Evolutionary conservation across 345 rosid species (phyloP).

Genomic region (Salix brachista): DNA sequence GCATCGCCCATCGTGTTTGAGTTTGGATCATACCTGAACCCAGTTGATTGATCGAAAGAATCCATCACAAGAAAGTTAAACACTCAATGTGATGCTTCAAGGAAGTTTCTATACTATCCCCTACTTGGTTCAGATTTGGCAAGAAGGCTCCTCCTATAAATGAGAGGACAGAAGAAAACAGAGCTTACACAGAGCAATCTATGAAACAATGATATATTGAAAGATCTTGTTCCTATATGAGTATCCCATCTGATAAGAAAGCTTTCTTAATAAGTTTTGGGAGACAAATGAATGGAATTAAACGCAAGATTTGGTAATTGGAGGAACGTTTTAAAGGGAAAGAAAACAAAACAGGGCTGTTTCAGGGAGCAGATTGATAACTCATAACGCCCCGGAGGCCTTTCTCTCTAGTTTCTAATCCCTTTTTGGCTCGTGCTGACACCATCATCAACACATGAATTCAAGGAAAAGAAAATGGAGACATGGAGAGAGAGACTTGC

Average conservation of each 20-base stretch:
- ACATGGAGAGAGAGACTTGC: conserved; percentile 15
- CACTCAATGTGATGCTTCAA: neutral
- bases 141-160: neutral
- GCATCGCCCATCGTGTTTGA: conserved; percentile 24
- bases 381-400: conserved; percentile 10
- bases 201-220: neutral
- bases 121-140: neutral
- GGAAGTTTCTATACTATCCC: neutral
- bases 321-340: neutral
- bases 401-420: neutral
- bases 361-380: conserved; percentile 6
- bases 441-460: conserved; percentile 41
- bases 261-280: neutral
- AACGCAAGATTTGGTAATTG: neutral
- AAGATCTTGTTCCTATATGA: neutral
- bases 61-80: conserved; percentile 31
- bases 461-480: conserved; percentile 24
- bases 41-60: conserved; percentile 45
- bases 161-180: conserved; percentile 1
- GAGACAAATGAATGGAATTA: neutral
- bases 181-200: neutral
- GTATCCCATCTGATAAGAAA: neutral
- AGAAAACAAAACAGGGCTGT: neutral
- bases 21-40: conserved; percentile 37
- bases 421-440: conserved; percentile 11